Evolutionary conservation across 2,329 filamentous ascomycete species (phyloP).

Genomic region (Trichoderma sp.): DNA sequence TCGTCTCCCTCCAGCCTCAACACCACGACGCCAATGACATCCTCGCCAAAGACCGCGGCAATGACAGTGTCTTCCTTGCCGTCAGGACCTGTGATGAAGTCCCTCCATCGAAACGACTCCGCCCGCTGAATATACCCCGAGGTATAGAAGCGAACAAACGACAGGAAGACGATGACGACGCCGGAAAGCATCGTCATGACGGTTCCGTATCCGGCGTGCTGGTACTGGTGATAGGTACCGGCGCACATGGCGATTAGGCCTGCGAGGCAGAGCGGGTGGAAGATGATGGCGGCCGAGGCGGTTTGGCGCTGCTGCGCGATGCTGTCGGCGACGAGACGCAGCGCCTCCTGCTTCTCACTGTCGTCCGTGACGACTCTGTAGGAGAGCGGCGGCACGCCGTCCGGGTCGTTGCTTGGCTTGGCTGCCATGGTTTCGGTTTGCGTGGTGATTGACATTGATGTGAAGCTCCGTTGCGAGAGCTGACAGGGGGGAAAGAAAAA

Average conservation of each 20-base stretch:
- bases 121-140: constrained; percentile 65
- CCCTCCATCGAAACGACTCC: constrained; percentile 64
- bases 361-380: constrained; percentile 57
- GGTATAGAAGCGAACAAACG: constrained; percentile 62
- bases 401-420: constrained; percentile 15
- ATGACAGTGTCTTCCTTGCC: constrained; percentile 58
- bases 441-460: constrained; percentile 30
- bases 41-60: constrained; percentile 65
- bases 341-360: constrained; percentile 64
- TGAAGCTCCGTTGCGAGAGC: neutral
- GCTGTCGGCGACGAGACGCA: constrained; percentile 76
- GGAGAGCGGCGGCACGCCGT: constrained; percentile 60
- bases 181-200: constrained; percentile 59
- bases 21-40: constrained; percentile 71
- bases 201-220: constrained; percentile 45
- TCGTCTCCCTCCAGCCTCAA: constrained; percentile 56
- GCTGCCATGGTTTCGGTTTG: constrained; percentile 26
- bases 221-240: constrained; percentile 47
- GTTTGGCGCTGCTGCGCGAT: constrained; percentile 79
- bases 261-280: constrained; percentile 58
- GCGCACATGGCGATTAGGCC: constrained; percentile 47
- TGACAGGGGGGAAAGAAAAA: constrained; percentile 9
- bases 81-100: constrained; percentile 49
- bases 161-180: constrained; percentile 63
- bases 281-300: constrained; percentile 64